Evolutionary conservation across 352 stramenopile species (phyloP).

Genomic region (Globisporangium paroecandrum): DNA sequence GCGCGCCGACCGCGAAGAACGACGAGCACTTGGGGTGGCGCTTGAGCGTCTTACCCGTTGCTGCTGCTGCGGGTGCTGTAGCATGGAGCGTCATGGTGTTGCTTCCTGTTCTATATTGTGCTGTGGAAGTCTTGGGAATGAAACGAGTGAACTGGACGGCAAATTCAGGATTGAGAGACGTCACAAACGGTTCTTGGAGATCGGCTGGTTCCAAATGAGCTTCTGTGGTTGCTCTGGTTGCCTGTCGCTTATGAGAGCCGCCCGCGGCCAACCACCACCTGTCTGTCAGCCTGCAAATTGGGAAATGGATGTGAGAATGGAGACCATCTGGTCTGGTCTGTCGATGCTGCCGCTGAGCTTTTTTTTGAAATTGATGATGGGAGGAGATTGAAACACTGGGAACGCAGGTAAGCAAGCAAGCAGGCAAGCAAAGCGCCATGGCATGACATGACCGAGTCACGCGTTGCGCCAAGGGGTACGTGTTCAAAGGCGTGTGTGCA

Average conservation of each 20-base stretch:
- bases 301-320: background rate
- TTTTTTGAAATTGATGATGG: constrained; percentile 7
- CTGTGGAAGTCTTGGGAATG: background rate
- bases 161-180: constrained; percentile 2
- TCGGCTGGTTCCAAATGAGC: constrained; percentile 2
- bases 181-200: background rate
- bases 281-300: background rate
- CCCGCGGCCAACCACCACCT: background rate
- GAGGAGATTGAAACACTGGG: background rate
- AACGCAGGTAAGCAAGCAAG: background rate
- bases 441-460: background rate
- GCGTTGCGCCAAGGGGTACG: background rate
- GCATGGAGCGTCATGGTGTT: background rate
- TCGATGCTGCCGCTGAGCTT: background rate
- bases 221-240: background rate
- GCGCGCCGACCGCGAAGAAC: background rate
- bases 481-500: background rate
- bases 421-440: background rate
- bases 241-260: background rate
- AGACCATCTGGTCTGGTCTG: background rate
- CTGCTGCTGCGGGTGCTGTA: background rate
- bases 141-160: background rate
- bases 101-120: background rate
- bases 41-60: constrained; percentile 1
- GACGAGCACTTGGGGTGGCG: constrained; percentile 11